Evolutionary conservation across 495 filamentous ascomycete species (phyloP).

Genomic region (Sordaria brevicollis): DNA sequence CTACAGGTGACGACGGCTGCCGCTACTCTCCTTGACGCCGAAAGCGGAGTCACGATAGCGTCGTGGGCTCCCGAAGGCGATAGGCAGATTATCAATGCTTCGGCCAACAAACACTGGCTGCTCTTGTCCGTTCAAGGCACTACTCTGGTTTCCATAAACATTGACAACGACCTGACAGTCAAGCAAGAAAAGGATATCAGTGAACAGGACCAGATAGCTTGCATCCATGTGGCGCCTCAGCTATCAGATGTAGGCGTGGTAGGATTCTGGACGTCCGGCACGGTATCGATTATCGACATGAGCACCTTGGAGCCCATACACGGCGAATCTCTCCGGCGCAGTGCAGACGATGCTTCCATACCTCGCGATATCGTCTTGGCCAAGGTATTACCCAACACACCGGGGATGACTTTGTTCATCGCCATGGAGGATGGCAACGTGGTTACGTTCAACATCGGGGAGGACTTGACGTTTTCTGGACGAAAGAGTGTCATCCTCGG

Average conservation of each 20-base stretch:
- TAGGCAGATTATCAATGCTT: slow-evolving; percentile 64
- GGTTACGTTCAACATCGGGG: slow-evolving; percentile 69
- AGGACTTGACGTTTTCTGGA: slow-evolving; percentile 49
- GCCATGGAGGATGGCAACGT: slow-evolving; percentile 95
- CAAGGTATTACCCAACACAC: slow-evolving; percentile 48
- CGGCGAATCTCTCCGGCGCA: slow-evolving; percentile 36
- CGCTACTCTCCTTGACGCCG: slow-evolving; percentile 54
- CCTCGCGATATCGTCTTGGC: slow-evolving; percentile 75
- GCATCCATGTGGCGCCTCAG: slow-evolving; percentile 48
- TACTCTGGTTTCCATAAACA: slow-evolving; percentile 53
- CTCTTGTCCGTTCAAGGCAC: slow-evolving; percentile 67
- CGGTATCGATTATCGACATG: slow-evolving; percentile 59
- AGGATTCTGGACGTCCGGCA: slow-evolving; percentile 74
- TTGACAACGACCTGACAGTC: slow-evolving; percentile 46
- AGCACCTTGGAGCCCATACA: slow-evolving; percentile 46
- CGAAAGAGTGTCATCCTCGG: slow-evolving; percentile 80
- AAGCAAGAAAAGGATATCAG: slow-evolving; percentile 48
- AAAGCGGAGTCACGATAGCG: slow-evolving; percentile 55
- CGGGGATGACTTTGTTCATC: slow-evolving; percentile 67
- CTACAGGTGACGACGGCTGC: slow-evolving; percentile 67
- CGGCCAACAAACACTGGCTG: slow-evolving; percentile 56
- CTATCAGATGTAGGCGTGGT: slow-evolving; percentile 51
- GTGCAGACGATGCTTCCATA: slow-evolving; percentile 58
- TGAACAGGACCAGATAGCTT: slow-evolving; percentile 67
- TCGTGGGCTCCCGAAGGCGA: slow-evolving; percentile 54